Evolutionary conservation across 495 filamentous ascomycete genomes (phyloP).

Genomic region (Hypoxylon cercidicola): DNA sequence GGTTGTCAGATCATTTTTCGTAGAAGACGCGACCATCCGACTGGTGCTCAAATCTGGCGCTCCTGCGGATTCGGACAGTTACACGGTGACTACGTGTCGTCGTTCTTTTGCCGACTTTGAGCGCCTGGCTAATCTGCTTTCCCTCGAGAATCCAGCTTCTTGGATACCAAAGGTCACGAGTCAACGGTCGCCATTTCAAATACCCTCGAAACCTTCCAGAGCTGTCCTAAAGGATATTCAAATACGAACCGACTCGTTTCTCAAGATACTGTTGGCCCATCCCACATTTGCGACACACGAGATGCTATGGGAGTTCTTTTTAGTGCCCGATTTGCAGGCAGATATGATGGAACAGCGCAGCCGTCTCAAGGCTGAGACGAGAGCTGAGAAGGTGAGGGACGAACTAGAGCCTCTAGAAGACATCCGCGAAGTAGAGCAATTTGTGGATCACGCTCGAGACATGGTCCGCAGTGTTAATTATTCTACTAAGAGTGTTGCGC

Average conservation of each 20-base stretch:
- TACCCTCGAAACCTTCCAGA: slow-evolving; percentile 89
- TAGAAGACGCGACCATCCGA: slow-evolving; percentile 94
- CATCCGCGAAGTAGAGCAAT: slow-evolving; percentile 91
- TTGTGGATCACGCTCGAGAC: slow-evolving; percentile 87
- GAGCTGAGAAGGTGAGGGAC: slow-evolving; percentile 84
- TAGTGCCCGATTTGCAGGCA: slow-evolving; percentile 92
- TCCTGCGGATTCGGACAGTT: slow-evolving; percentile 70
- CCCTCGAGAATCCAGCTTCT: slow-evolving; percentile 91
- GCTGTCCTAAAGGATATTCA: slow-evolving; percentile 89
- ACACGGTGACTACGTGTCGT: slow-evolving; percentile 92
- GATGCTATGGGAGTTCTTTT: slow-evolving; percentile 98
- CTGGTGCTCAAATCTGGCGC: slow-evolving; percentile 95
- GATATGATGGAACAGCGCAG: slow-evolving; percentile 91
- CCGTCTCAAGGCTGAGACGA: slow-evolving; percentile 81
- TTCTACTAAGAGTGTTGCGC: slow-evolving; percentile 80
- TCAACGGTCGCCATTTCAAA: slow-evolving; percentile 87
- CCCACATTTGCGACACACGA: slow-evolving; percentile 97
- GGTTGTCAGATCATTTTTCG: slow-evolving; percentile 96
- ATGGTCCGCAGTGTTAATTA: slow-evolving; percentile 85
- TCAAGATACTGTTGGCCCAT: slow-evolving; percentile 85
- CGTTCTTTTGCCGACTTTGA: slow-evolving; percentile 93
- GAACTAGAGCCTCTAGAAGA: slow-evolving; percentile 88
- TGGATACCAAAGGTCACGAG: slow-evolving; percentile 87
- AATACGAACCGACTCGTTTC: slow-evolving; percentile 83
- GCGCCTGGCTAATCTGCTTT: slow-evolving; percentile 85